Conservation (phyloP, 179 eudicot species). For the Patellifolia procumbens region DNA sequence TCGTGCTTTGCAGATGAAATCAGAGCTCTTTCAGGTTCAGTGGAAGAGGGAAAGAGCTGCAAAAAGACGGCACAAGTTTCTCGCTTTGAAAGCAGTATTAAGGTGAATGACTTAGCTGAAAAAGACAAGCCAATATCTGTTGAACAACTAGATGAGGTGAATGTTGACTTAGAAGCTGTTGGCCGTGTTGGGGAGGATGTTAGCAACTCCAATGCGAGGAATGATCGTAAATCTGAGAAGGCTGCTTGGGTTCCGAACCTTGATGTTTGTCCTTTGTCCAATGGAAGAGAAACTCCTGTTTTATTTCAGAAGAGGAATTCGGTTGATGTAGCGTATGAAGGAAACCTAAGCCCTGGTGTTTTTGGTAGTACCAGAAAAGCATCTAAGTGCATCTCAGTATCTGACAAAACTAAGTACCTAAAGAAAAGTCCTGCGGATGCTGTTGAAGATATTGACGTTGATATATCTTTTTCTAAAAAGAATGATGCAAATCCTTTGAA, state of each 20-base stretch:
- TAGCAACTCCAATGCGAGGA: not conserved
- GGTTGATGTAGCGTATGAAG: no score
- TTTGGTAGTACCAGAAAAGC: not conserved
- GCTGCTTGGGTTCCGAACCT: no score
- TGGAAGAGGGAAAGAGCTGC: not conserved
- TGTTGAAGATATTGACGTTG: not conserved
- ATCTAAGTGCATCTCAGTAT: not conserved
- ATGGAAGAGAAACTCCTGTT: not conserved
- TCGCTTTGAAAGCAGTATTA: not conserved
- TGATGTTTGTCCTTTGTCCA: not conserved
- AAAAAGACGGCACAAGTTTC: not conserved
- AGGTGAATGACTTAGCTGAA: not conserved
- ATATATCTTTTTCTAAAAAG: not conserved
- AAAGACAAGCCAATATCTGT: not conserved
- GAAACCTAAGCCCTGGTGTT: no score
- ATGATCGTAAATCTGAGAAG: not conserved
- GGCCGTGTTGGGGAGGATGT: not conserved
- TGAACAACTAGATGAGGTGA: conserved; percentile 9
- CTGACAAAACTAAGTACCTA: not conserved
- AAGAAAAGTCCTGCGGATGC: not conserved
- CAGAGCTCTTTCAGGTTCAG: not conserved
- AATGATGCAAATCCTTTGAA: not conserved
- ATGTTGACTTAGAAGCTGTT: not conserved
- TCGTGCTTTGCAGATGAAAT: conserved; percentile 12
- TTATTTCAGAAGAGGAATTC: no score